Base-by-base conservation (phyloP, 495 filamentous ascomycete species). In the Aspergillus ostianus region DNA sequence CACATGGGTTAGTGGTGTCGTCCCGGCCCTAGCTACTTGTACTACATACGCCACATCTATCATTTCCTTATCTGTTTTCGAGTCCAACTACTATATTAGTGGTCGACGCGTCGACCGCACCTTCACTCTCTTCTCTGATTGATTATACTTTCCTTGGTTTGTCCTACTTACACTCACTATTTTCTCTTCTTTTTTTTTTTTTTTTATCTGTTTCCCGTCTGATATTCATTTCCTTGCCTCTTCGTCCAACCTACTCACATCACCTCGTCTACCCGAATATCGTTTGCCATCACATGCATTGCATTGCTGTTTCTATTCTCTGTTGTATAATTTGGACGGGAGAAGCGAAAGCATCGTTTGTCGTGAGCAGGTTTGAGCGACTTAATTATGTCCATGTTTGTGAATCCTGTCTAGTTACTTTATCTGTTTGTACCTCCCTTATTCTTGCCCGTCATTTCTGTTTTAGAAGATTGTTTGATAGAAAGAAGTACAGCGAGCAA, bases 381-480 rank as follows among this genome's bases (percentile, higher is more conserved):
- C 49, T 63, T 67, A 51, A 57, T 55, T 48, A 52, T 60, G 27
- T 64, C 51, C 27, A 12, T 52, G 50, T 46, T 26, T 44, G 6
- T 59, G 58, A 57, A 45, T 51, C 26, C 36, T 57, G 15, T 59
- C 47, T 41, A 18, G 56, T 59, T 36, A 27, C 47, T n/a, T 53
- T 59, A 27, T 23, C 13, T 58, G 60, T 58, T 47, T 51, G 44
- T 47, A 53, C 23, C 55, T 53, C 30, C 18, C 44, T 57, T n/a
- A 56, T 41, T 55, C 57, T 4, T 53, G 47, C 23, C 47, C 36
- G 45, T 55, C 47, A 7, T 19, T 44, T 29, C 21, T 47, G 48
- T 53, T 45, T 27, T 66, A 63, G 58, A 61, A 60, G 63, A 27
- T 56, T 41, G 51, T 62, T 56, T 62, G 61, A 69, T 65, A 69